Evolutionary conservation across 441 rosid species (phyloP), one percentile per base, ranked within the genome.

Genomic region (Arabidopsis lyrata): DNA sequence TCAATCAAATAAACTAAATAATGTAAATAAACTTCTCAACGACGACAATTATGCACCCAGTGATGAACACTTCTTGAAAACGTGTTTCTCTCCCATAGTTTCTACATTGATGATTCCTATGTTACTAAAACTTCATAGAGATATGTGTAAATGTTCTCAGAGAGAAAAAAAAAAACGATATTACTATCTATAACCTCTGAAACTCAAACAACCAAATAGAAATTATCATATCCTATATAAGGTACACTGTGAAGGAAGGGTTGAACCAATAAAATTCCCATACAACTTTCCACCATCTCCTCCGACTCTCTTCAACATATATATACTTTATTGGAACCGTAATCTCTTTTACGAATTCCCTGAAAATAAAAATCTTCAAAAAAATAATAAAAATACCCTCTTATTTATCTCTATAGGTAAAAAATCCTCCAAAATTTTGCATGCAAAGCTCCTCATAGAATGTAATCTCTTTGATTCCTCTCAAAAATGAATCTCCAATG

Each of bases 311-410:
- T 55, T 56, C 66, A 39, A 24, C 59, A 53, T 35, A 13, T 35
- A 16, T 54, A 76, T 56, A 76, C 61, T 76, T 70, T 70, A 76
- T 76, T 76, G 66, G 56, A 76, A 76, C 39, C 66, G 67, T 63
- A 76, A 70, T 48, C 49, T 48, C 24, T 11, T 55, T 15, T 8
- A 68, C 73, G 73, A 75, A 74, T 74, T 50, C 68, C 63, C 39
- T 35, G 15, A 52, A 61, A 67, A 42, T 15, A 67, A 42, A 53
- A 62, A 11, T 48, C 49, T 50, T 22, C 36, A 27, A 42, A 52
- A 70, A 63, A 29, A 50, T 3, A 63, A 32, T 22, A 70, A 50
- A 50, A 59, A 41, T 24, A 65, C 6, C 45, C 44, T 65, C 72
- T 65, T 70, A 32, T 64, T 62, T 61, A 54, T 76, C 48, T 48